Evolutionary conservation across 2,329 filamentous ascomycete genomes (phyloP).

Genomic region (Cyanodermella asteris): DNA sequence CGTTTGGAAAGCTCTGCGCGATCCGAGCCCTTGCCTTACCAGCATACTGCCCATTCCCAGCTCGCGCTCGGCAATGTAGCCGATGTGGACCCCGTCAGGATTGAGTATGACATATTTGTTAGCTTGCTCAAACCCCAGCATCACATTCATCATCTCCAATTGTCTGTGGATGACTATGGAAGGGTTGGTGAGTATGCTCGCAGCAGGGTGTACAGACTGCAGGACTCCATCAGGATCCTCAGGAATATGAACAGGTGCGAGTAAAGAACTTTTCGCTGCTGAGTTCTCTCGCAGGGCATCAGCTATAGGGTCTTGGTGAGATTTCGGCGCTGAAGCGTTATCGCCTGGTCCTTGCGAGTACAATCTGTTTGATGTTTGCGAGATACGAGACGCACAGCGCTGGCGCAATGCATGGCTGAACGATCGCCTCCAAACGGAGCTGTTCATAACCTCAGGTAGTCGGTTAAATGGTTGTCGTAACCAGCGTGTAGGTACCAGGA

Average conservation of each 20-base stretch:
- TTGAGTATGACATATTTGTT: constrained; percentile 46
- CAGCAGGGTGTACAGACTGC: constrained; percentile 34
- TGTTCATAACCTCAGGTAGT: no score
- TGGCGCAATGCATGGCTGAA: no score
- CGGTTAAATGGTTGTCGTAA: no score
- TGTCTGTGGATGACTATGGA: constrained; percentile 40
- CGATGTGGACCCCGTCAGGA: constrained; percentile 38
- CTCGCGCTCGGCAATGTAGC: constrained; percentile 42
- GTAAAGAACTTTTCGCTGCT: constrained; percentile 27
- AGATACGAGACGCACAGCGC: no score
- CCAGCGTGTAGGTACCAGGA: no score
- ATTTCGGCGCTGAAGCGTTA: no score
- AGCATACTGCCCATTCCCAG: constrained; percentile 34
- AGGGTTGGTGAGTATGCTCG: constrained; percentile 35
- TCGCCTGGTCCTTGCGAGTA: no score
- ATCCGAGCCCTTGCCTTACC: constrained; percentile 36
- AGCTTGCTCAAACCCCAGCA: constrained; percentile 44
- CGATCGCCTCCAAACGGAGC: no score
- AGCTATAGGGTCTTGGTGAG: constrained; percentile 5
- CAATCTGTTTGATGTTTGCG: no score
- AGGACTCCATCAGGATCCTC: constrained; percentile 38
- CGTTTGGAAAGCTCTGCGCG: constrained; percentile 41
- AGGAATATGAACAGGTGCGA: constrained; percentile 38
- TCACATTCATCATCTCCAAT: constrained; percentile 43
- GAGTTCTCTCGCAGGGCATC: constrained; percentile 21